phyloP scores from a whole-genome alignment of 805 yeast species.

The Metschnikowia chrysomelidarum region DNA sequence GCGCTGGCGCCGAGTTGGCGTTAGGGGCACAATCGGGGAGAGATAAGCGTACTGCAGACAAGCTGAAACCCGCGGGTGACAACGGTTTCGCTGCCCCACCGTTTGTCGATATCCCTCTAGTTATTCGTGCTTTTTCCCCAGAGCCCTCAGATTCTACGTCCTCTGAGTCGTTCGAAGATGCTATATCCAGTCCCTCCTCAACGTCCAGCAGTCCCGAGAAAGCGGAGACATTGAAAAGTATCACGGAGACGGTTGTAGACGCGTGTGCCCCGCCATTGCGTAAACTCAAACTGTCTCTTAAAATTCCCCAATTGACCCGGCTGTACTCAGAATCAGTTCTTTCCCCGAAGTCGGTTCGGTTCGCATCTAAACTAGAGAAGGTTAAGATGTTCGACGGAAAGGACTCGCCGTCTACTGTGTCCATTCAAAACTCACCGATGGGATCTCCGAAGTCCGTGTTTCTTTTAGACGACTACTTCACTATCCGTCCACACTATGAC shows the following conservation, averaged over 20 bases:
- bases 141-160: no score
- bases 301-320: constrained; percentile 20
- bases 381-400: constrained; percentile 62
- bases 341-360: constrained; percentile 54
- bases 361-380: constrained; percentile 58
- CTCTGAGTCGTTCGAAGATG: no score
- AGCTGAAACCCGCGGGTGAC: no score
- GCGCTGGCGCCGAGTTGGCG: no score
- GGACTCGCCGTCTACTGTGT: constrained; percentile 63
- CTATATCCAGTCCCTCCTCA: no score
- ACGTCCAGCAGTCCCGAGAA: no score
- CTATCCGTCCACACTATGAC: constrained; percentile 19
- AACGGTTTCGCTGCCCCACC: not conserved
- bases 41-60: no score
- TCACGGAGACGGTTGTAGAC: no score
- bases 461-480: constrained; percentile 25
- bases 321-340: constrained; percentile 30
- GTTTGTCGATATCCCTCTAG: constrained; percentile 6
- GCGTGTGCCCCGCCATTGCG: constrained; percentile 17
- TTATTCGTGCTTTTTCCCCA: no score
- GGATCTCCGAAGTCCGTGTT: constrained; percentile 27
- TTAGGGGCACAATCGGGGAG: no score
- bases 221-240: no score
- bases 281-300: constrained; percentile 24
- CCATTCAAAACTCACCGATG: constrained; percentile 52